phyloP scores from a whole-genome alignment of 2,329 filamentous ascomycete species.

The Diplodia scrobiculata region DNA sequence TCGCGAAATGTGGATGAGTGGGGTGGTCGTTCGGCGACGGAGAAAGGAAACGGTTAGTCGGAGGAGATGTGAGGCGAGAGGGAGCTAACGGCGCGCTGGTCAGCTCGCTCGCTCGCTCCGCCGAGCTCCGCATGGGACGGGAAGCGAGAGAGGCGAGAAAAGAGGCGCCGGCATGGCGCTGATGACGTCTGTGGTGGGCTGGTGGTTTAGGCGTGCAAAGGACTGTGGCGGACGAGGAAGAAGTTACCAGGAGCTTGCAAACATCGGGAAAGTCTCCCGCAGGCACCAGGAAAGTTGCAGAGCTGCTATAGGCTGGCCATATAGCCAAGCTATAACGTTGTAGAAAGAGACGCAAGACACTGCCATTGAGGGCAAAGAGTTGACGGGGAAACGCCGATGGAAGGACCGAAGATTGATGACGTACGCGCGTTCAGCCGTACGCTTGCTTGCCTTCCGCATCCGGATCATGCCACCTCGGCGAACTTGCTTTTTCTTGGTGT shows the following conservation, averaged over 20 bases:
- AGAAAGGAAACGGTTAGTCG: neutral
- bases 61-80: neutral
- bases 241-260: neutral
- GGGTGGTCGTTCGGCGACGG: neutral
- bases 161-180: neutral
- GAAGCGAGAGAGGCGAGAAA: neutral
- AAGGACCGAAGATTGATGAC: conserved; percentile 11
- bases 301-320: neutral
- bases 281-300: neutral
- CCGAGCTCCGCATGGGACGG: neutral
- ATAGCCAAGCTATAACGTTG: neutral
- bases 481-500: conserved; percentile 4
- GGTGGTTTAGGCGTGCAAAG: neutral
- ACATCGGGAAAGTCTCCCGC: neutral
- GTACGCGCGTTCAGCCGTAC: conserved; percentile 2
- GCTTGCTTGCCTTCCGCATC: neutral
- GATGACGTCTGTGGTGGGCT: neutral
- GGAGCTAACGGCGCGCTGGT: neutral
- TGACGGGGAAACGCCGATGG: neutral
- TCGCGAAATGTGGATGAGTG: neutral
- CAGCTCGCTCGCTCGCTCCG: neutral
- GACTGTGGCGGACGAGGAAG: neutral
- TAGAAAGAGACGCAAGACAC: neutral
- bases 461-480: neutral
- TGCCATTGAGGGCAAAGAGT: neutral